A percentile compares a stretch with the other conserved stretches of the same genome.
These are phyloP conservation scores for Aureobasidium sp. DNA, from an alignment of 2,329 filamentous ascomycete species.

Conservation along the genomic window DNA sequence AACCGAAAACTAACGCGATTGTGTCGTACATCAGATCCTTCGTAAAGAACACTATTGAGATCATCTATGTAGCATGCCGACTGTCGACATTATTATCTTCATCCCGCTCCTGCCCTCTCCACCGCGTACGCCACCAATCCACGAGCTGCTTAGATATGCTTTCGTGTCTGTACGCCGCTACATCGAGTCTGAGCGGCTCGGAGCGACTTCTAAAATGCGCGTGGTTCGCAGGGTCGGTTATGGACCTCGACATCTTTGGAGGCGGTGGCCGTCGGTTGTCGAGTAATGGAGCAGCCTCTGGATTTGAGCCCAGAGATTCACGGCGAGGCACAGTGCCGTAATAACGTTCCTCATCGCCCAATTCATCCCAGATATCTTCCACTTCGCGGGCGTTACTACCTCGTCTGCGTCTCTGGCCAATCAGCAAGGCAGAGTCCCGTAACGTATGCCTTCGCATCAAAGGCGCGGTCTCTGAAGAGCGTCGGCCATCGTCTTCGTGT, in stretches of 20 bases:
- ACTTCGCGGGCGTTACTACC: constrained; percentile 49
- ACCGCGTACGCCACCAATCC: constrained; percentile 15
- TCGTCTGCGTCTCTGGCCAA: constrained; percentile 17
- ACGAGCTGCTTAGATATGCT: constrained; percentile 7
- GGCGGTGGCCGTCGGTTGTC: not conserved
- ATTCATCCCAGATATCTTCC: constrained; percentile 78
- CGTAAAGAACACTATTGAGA: not conserved
- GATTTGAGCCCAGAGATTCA: not conserved
- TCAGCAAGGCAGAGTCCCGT: constrained; percentile 4
- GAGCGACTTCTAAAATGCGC: constrained; percentile 4
- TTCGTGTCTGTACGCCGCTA: constrained; percentile 8
- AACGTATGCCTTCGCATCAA: constrained; percentile 11
- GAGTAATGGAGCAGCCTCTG: not conserved
- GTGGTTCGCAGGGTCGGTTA: constrained; percentile 1
- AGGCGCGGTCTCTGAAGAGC: constrained; percentile 15
- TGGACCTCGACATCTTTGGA: not conserved
- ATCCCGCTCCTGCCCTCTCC: constrained; percentile 8
- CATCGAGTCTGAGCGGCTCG: constrained; percentile 3
- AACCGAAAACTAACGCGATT: not conserved
- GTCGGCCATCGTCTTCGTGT: constrained; percentile 2
- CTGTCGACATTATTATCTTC: not conserved
- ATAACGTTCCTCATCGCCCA: constrained; percentile 51
- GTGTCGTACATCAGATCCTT: not conserved
- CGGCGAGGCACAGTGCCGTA: constrained; percentile 29
- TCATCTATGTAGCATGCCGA: not conserved